Conservation (phyloP, 805 yeast species). For the Hanseniaspora clermontiae region DNA sequence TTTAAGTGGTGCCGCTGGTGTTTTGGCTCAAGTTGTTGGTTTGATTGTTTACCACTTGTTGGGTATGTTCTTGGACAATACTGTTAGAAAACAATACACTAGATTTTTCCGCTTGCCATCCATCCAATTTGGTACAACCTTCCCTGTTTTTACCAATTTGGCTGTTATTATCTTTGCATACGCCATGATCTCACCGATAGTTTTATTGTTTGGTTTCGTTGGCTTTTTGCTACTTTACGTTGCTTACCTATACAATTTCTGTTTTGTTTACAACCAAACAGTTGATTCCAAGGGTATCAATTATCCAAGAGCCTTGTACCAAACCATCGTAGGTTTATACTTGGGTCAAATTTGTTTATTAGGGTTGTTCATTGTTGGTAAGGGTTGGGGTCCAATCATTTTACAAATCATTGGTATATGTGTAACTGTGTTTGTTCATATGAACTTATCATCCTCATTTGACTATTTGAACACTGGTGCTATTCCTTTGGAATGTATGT, state of each 20-base stretch:
- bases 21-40: constrained; percentile 49
- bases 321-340: constrained; percentile 78
- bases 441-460: constrained; percentile 53
- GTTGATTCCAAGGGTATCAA: constrained; percentile 68
- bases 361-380: constrained; percentile 79
- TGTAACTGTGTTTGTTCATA: constrained; percentile 56
- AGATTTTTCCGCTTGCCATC: constrained; percentile 44
- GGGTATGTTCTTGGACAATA: constrained; percentile 44
- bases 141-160: constrained; percentile 63
- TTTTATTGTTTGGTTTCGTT: constrained; percentile 56
- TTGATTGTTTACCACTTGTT: constrained; percentile 47
- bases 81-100: constrained; percentile 54
- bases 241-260: constrained; percentile 65
- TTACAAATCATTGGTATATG: constrained; percentile 55
- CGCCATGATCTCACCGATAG: constrained; percentile 68
- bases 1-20: constrained; percentile 50
- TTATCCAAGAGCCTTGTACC: constrained; percentile 81
- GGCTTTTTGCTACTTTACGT: constrained; percentile 63
- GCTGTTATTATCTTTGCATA: constrained; percentile 58
- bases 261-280: constrained; percentile 54
- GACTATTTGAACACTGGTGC: constrained; percentile 39
- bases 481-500: constrained; percentile 63
- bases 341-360: constrained; percentile 75
- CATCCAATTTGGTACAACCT: constrained; percentile 60
- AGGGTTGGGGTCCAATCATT: constrained; percentile 89